Percentiles rank a stretch among this genome's conserved stretches.
Conservation (phyloP, 169 alveolate genomes). For the Miamiensis avidus region DNA sequence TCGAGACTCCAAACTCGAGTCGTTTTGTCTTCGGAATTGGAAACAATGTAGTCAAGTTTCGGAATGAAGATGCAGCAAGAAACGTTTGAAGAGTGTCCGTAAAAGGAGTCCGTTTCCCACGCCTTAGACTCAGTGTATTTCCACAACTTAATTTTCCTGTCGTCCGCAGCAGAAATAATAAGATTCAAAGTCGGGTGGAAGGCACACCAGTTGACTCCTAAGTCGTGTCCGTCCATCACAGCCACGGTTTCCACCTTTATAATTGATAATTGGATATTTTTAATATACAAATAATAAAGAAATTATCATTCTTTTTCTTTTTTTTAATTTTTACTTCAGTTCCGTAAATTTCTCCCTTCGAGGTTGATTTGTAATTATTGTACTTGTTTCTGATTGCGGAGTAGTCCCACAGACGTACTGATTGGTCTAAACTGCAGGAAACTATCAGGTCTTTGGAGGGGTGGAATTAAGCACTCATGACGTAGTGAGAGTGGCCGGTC, state of each 20-base stretch:
- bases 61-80: slow-evolving; percentile 93
- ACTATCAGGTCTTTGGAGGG: slow-evolving; percentile 93
- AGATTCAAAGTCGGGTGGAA: slow-evolving; percentile 91
- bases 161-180: slow-evolving; percentile 95
- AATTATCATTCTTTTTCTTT: background rate
- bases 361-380: slow-evolving; percentile 46
- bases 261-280: background rate
- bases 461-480: slow-evolving; percentile 96
- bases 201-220: slow-evolving; percentile 96
- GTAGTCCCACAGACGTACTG: slow-evolving; percentile 96
- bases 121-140: slow-evolving; percentile 90
- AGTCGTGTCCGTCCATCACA: slow-evolving; percentile 96
- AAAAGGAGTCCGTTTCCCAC: slow-evolving; percentile 93
- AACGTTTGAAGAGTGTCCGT: slow-evolving; percentile 95
- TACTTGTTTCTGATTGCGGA: slow-evolving; percentile 92
- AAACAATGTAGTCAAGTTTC: slow-evolving; percentile 82
- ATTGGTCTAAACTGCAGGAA: slow-evolving; percentile 93
- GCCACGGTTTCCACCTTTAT: slow-evolving; percentile 91
- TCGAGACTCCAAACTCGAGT: slow-evolving; percentile 94
- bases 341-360: slow-evolving; percentile 29
- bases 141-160: slow-evolving; percentile 94
- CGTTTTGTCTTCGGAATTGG: slow-evolving; percentile 95
- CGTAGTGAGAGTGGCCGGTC: slow-evolving; percentile 97
- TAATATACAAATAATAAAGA: background rate
- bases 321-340: background rate